phyloP scores from a whole-genome alignment of 352 stramenopile genomes.

The Pythium angustatum region DNA sequence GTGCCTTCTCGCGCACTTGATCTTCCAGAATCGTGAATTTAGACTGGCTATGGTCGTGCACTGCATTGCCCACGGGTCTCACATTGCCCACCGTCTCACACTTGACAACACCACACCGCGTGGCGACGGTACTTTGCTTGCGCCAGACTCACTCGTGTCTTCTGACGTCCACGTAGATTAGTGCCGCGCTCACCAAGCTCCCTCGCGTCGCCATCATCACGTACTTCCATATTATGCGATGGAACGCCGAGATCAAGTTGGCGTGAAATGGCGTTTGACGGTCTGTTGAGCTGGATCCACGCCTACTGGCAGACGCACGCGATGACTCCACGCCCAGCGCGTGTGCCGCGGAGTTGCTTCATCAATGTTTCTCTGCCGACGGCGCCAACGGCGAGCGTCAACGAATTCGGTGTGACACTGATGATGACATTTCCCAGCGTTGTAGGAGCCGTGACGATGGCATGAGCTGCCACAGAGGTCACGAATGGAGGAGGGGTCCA shows the following conservation, averaged over 20 bases:
- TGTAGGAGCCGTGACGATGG: not conserved
- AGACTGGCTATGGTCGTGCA: too few species aligned
- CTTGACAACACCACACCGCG: conserved; percentile 46
- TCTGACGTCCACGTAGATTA: conserved; percentile 39
- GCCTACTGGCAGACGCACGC: conserved; percentile 36
- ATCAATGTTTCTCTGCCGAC: conserved; percentile 64
- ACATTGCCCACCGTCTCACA: conserved; percentile 25
- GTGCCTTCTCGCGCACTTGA: conserved; percentile 14
- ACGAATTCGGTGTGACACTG: conserved; percentile 42
- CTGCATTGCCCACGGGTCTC: too few species aligned
- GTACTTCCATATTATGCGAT: conserved; percentile 54
- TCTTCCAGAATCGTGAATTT: conserved; percentile 64
- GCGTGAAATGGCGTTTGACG: conserved; percentile 30
- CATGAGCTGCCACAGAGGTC: not conserved
- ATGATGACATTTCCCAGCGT: conserved; percentile 43
- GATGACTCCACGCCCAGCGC: conserved; percentile 19
- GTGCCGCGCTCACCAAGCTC: conserved; percentile 54
- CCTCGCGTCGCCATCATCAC: conserved; percentile 68
- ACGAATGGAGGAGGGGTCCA: conserved; percentile 26
- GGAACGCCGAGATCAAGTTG: conserved; percentile 44
- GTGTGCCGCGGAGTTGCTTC: conserved; percentile 18
- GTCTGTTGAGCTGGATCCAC: conserved; percentile 35
- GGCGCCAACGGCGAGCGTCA: conserved; percentile 56
- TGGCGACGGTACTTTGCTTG: conserved; percentile 34
- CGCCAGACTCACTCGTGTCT: conserved; percentile 31